These are phyloP conservation scores for Lyophyllum decastes DNA, from an alignment of 768 basidiomycete species.

Conservation along the genomic window DNA sequence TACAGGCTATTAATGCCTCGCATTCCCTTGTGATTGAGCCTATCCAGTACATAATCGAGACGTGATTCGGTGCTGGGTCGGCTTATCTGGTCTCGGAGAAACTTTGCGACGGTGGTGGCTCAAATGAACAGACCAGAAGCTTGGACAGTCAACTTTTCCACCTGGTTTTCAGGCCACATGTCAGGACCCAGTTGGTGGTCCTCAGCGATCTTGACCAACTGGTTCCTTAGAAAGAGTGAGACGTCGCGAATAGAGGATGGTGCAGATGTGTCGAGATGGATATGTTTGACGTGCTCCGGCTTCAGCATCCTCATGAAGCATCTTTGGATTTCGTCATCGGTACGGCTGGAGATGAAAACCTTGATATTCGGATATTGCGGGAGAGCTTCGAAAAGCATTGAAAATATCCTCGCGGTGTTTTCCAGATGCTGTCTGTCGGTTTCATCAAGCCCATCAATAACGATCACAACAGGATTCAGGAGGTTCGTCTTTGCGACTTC, in stretches of 20 bases:
- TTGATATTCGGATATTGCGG: slow-evolving; percentile 12
- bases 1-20: no score
- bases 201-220: slow-evolving; percentile 2
- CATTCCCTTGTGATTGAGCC: no score
- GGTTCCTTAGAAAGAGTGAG: slow-evolving; percentile 4
- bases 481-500: slow-evolving; percentile 6
- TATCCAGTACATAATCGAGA: slow-evolving; percentile 9
- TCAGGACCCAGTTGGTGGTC: slow-evolving; percentile 8
- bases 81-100: slow-evolving; percentile 13
- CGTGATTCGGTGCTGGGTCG: slow-evolving; percentile 11
- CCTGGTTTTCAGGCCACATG: slow-evolving; percentile 5
- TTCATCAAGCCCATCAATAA: slow-evolving; percentile 24
- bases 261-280: slow-evolving; percentile 18
- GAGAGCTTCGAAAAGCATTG: slow-evolving; percentile 8
- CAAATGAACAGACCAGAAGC: slow-evolving; percentile 19
- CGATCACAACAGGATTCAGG: slow-evolving; percentile 15
- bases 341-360: slow-evolving; percentile 22
- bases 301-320: slow-evolving; percentile 10
- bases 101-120: slow-evolving; percentile 13
- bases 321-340: slow-evolving; percentile 18
- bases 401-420: slow-evolving; percentile 15
- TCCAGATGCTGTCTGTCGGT: slow-evolving; percentile 10
- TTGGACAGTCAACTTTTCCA: not conserved
- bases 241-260: slow-evolving; percentile 15
- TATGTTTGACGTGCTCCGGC: slow-evolving; percentile 13